Conservation (phyloP, 2,329 filamentous ascomycete species). For the Cryphonectria parasitica region DNA sequence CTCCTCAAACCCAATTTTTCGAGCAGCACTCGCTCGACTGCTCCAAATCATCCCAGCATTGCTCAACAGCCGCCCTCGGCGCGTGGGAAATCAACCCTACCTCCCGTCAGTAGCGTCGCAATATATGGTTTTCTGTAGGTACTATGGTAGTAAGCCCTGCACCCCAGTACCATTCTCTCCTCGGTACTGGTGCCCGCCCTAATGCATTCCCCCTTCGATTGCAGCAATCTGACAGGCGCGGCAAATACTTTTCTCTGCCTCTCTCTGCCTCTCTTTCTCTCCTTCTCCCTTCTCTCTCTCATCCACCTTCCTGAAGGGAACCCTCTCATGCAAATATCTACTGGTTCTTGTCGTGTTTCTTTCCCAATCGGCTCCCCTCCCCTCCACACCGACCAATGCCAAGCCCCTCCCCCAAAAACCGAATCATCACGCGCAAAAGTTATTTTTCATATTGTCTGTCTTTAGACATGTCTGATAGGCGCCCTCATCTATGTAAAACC, state of each 20-base stretch:
- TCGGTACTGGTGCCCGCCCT: not conserved
- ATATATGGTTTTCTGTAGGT: too few species aligned
- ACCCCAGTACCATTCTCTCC: not conserved
- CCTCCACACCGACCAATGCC: not conserved
- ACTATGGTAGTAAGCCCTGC: not conserved
- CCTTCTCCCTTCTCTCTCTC: not conserved
- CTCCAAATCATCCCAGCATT: not conserved
- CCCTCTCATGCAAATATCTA: not conserved
- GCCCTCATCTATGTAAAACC: not conserved
- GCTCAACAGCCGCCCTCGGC: constrained; percentile 16
- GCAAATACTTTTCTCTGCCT: not conserved
- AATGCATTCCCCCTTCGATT: not conserved
- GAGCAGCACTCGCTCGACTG: not conserved
- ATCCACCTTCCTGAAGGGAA: not conserved
- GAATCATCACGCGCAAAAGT: not conserved
- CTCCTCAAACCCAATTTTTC: not conserved
- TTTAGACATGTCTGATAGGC: too few species aligned
- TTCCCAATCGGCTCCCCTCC: not conserved
- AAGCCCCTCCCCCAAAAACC: too few species aligned
- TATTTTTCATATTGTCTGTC: not conserved
- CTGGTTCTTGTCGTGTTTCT: not conserved
- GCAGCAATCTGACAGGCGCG: constrained; percentile 12
- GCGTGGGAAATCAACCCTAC: not conserved
- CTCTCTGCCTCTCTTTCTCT: not conserved
- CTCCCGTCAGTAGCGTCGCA: constrained; percentile 10